Evolutionary conservation across 2,329 filamentous ascomycete genomes (phyloP).

Genomic region (Didymosphaeria variabile): DNA sequence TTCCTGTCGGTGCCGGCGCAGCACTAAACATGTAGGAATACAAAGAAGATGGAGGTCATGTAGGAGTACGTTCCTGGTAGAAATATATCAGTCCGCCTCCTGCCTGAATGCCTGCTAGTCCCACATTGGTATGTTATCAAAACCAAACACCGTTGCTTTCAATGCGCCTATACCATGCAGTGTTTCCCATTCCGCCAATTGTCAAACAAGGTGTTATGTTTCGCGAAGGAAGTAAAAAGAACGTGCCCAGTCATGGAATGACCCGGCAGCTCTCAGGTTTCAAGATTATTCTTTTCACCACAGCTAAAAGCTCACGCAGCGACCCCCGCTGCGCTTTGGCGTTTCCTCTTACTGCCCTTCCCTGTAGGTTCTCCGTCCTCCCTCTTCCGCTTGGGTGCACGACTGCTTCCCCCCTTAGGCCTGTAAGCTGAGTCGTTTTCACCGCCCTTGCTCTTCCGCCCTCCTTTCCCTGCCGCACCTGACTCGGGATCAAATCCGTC

Average conservation of each 20-base stretch:
- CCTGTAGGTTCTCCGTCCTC: conserved; percentile 45
- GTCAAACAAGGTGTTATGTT: neutral
- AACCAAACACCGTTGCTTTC: conserved; percentile 11
- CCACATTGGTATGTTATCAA: conserved; percentile 1
- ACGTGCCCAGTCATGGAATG: neutral
- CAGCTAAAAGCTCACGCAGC: neutral
- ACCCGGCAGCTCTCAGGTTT: neutral
- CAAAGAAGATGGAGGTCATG: neutral
- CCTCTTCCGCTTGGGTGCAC: conserved; percentile 55
- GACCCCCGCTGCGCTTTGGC: conserved; percentile 34
- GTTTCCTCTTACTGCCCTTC: conserved; percentile 45
- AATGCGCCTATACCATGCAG: conserved; percentile 4
- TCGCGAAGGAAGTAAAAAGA: neutral
- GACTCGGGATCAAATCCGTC: conserved; percentile 48
- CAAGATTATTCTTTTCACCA: neutral
- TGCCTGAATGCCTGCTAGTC: neutral
- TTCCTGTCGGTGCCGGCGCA: neutral
- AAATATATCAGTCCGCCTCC: neutral
- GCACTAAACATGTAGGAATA: conserved; percentile 6
- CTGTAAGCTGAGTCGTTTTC: conserved; percentile 57
- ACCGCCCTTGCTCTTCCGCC: conserved; percentile 40
- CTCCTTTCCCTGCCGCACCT: conserved; percentile 28
- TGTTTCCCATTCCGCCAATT: conserved; percentile 4
- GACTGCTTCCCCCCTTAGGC: conserved; percentile 58
- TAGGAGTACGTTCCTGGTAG: neutral